Conservation (phyloP, 2,329 filamentous ascomycete species). For the Ophiostoma himal-ulmi region DNA sequence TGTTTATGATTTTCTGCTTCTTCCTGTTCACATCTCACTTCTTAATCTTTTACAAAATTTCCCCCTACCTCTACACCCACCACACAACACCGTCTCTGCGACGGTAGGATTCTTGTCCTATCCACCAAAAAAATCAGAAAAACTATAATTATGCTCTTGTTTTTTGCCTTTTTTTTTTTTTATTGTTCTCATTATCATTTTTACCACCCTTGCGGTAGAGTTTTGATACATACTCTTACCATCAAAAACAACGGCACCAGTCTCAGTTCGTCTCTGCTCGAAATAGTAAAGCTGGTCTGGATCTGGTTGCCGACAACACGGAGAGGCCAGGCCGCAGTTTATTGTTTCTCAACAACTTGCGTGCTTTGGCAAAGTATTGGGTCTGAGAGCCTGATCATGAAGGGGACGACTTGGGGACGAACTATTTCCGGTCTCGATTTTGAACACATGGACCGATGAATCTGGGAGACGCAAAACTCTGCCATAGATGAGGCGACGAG, state of each 20-base stretch:
- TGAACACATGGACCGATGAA: conserved; percentile 11
- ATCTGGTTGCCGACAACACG: background rate
- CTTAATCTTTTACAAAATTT: background rate
- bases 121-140: background rate
- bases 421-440: conserved; percentile 12
- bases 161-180: background rate
- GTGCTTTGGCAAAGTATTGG: background rate
- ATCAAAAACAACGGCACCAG: background rate
- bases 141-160: background rate
- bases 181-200: background rate
- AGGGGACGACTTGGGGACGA: background rate
- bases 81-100: background rate
- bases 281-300: background rate
- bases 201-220: background rate
- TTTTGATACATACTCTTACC: background rate
- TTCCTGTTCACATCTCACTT: background rate
- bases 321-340: background rate
- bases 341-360: background rate
- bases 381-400: background rate
- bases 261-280: background rate
- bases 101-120: background rate
- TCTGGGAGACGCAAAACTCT: background rate
- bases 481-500: background rate
- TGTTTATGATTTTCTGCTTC: background rate
- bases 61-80: background rate